Evolutionary conservation across 495 filamentous ascomycete species (phyloP).

Genomic region (Cenococcum geophilum): DNA sequence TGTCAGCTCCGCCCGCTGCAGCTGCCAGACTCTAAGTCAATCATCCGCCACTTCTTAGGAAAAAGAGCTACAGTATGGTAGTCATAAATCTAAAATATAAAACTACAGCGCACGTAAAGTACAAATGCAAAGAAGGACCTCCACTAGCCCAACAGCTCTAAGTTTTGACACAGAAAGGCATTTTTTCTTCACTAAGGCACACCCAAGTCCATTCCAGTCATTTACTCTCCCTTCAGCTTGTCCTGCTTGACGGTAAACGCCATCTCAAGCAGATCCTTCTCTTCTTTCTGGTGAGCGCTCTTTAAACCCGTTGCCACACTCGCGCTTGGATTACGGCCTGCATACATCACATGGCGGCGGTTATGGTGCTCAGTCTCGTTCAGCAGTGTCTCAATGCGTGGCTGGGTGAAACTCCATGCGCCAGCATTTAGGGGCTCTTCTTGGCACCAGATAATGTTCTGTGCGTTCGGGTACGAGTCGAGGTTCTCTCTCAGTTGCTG

Average conservation of each 20-base stretch:
- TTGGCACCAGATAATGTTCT: conserved; percentile 93
- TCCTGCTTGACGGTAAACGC: conserved; percentile 63
- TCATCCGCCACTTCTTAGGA: no score
- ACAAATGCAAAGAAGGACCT: no score
- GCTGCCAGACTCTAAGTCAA: no score
- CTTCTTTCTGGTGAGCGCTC: conserved; percentile 82
- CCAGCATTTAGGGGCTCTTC: conserved; percentile 97
- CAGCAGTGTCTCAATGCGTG: conserved; percentile 89
- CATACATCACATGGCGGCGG: conserved; percentile 93
- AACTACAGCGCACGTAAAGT: no score
- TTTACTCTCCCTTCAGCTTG: conserved; percentile 63
- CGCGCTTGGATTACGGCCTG: conserved; percentile 82
- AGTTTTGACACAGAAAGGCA: no score
- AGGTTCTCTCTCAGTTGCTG: conserved; percentile 91
- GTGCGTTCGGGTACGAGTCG: conserved; percentile 90
- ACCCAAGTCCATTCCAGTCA: no score
- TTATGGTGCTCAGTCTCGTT: conserved; percentile 88
- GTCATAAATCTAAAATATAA: no score
- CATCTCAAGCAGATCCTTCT: conserved; percentile 78
- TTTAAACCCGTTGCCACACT: conserved; percentile 92
- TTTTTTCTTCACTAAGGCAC: no score
- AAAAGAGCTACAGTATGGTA: no score
- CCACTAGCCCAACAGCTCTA: no score
- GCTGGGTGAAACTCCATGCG: conserved; percentile 90
- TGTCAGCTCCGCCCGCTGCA: no score